Conservation (phyloP, 148 eudicot species). For the Vaccinium vitisidaea region DNA sequence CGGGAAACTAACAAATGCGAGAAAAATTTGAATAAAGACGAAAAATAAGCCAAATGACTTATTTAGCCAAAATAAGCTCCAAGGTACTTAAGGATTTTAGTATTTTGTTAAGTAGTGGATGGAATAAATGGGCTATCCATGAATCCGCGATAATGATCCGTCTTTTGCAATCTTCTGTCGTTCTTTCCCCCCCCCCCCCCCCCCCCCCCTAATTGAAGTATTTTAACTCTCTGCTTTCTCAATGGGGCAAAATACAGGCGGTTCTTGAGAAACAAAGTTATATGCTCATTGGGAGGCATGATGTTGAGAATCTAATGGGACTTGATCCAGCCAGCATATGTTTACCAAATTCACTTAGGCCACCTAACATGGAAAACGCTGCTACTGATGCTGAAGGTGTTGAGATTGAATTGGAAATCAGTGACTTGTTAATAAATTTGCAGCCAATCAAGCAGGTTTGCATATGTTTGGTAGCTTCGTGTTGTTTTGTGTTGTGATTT, state of each 20-base stretch:
- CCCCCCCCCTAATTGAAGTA: background rate
- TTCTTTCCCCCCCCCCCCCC: background rate
- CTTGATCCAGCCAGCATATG: constrained; percentile 87
- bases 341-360: constrained; percentile 54
- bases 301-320: constrained; percentile 82
- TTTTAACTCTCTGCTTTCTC: background rate
- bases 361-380: constrained; percentile 33
- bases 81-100: background rate
- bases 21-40: too few relatives aligned
- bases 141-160: too few relatives aligned
- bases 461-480: constrained; percentile 3
- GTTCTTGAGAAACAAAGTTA: constrained; percentile 99
- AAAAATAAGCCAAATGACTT: too few relatives aligned
- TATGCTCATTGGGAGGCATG: constrained; percentile 98
- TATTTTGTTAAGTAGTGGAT: background rate
- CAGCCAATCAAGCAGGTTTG: constrained; percentile 94
- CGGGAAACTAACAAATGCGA: too few relatives aligned
- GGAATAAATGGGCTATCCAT: too few relatives aligned
- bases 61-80: too few relatives aligned
- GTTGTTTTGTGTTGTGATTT: background rate
- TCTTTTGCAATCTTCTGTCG: constrained; percentile 9
- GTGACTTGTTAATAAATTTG: constrained; percentile 72
- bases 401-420: constrained; percentile 74
- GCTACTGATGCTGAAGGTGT: constrained; percentile 61
- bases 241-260: constrained; percentile 49